A percentile compares a stretch with the other conserved stretches of the same genome.
phyloP scores from a whole-genome alignment of 1,284 basidiomycete genomes.

The Heterobasidion annosum region DNA sequence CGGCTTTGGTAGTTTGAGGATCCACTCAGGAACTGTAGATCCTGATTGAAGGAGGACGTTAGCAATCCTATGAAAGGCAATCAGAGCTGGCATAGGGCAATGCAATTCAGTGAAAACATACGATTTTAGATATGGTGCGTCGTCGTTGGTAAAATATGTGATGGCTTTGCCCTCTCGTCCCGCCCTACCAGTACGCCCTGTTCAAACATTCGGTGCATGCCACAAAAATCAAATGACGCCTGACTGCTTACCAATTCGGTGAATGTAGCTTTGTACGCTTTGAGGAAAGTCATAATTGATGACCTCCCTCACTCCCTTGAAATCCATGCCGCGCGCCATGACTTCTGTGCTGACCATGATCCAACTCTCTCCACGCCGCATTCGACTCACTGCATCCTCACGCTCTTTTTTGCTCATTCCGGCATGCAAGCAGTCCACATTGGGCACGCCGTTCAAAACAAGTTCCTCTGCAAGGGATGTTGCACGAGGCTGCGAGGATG shows the following conservation, averaged over 20 bases:
- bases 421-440: constrained; percentile 90
- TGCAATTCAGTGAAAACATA: constrained; percentile 29
- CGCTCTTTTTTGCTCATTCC: constrained; percentile 83
- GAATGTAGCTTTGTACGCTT: constrained; percentile 90
- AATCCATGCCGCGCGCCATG: constrained; percentile 96
- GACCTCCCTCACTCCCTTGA: constrained; percentile 90
- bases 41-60: constrained; percentile 91
- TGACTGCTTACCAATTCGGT: constrained; percentile 70
- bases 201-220: constrained; percentile 1
- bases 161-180: constrained; percentile 87
- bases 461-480: constrained; percentile 87
- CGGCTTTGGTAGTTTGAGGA: constrained; percentile 78
- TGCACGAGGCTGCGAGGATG: constrained; percentile 88
- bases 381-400: constrained; percentile 77
- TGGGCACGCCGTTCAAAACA: constrained; percentile 72
- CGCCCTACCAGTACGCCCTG: constrained; percentile 87
- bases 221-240: neutral
- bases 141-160: constrained; percentile 94
- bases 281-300: constrained; percentile 97
- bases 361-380: constrained; percentile 87
- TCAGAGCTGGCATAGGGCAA: constrained; percentile 3
- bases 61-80: constrained; percentile 58
- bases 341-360: constrained; percentile 91
- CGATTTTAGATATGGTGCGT: constrained; percentile 88
- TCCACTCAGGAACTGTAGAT: constrained; percentile 86